Conservation (phyloP, 225 moss, liverwort and hornwort genomes). For the Straminergon stramineum region DNA sequence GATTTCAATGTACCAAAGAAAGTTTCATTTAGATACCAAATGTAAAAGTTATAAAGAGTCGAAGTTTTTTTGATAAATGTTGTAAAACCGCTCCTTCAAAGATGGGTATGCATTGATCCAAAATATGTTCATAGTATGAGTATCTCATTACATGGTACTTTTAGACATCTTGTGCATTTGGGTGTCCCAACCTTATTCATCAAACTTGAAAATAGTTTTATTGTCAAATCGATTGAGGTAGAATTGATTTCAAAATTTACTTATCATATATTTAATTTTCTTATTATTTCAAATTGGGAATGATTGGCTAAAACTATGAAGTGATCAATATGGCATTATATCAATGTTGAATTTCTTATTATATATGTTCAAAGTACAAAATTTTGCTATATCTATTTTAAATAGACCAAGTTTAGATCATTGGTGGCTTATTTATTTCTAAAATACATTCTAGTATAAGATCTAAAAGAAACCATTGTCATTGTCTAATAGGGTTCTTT, state of each 20-base stretch:
- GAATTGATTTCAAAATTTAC: too few species aligned
- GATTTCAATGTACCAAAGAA: not conserved
- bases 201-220: too few species aligned
- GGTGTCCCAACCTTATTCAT: too few species aligned
- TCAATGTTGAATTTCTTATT: not conserved
- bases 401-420: fast-evolving
- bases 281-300: too few species aligned
- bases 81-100: not conserved
- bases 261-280: too few species aligned
- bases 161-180: too few species aligned
- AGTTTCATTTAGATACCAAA: not conserved
- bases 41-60: not conserved
- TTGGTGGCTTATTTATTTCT: not conserved
- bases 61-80: not conserved
- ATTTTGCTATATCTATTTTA: not conserved
- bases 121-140: too few species aligned
- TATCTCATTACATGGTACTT: too few species aligned
- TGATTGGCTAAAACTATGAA: too few species aligned
- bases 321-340: not conserved
- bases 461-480: not conserved
- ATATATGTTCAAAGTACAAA: not conserved
- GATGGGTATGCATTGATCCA: not conserved
- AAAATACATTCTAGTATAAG: not conserved
- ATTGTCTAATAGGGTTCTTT: not conserved
- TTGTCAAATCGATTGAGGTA: too few species aligned